Percentiles rank a stretch among this genome's conserved stretches.
Evolutionary conservation across 169 alveolate genomes (phyloP).

Genomic region (Eimeria praecox): DNA sequence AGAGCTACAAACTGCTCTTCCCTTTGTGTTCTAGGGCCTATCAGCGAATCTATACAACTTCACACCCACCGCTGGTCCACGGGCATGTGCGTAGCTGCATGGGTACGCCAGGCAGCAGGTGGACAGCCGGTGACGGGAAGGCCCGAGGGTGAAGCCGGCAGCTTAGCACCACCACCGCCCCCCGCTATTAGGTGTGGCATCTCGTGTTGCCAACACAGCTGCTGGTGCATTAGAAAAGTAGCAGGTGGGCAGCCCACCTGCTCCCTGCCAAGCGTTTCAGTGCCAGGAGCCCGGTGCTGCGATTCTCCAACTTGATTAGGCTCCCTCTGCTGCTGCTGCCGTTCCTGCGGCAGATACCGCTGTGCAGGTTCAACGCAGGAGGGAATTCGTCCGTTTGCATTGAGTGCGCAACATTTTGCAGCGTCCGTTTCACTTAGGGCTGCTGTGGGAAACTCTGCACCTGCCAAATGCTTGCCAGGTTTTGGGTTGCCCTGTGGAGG

Average conservation of each 20-base stretch:
- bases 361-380: not conserved
- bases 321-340: constrained; percentile 35
- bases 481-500: not conserved
- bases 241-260: not conserved
- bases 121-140: not conserved
- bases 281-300: not conserved
- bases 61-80: constrained; percentile 11
- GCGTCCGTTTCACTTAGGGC: not conserved
- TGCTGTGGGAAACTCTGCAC: not conserved
- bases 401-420: not conserved
- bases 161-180: not conserved
- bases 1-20: not conserved
- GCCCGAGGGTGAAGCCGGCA: not conserved
- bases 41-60: not conserved
- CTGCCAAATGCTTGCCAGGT: not conserved
- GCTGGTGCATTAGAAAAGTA: not conserved
- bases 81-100: not conserved
- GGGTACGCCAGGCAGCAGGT: constrained; percentile 3
- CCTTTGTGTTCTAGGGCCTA: not conserved
- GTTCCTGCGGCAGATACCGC: not conserved
- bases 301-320: not conserved
- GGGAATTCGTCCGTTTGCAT: not conserved
- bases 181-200: not conserved
- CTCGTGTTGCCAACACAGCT: constrained; percentile 37
- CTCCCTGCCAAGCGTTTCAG: not conserved